A percentile compares a stretch with the other conserved stretches of the same genome.
phyloP scores from a whole-genome alignment of 2,329 filamentous ascomycete genomes.

The Madurella mycetomatis region DNA sequence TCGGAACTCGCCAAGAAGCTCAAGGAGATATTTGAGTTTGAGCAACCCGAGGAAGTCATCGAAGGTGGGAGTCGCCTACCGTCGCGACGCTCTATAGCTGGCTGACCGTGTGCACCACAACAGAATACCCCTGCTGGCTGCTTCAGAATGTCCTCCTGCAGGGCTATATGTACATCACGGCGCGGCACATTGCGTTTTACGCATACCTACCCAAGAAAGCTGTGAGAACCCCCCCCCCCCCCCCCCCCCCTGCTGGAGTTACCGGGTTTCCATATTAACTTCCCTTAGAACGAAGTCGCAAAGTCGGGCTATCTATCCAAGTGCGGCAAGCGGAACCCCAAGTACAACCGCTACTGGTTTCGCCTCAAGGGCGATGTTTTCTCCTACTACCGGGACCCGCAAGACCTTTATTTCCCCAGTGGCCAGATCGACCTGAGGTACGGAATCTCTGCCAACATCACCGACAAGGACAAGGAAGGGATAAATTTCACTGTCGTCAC shows the following conservation, averaged over 20 bases:
- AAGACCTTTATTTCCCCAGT: slow-evolving; percentile 84
- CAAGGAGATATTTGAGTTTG: slow-evolving; percentile 82
- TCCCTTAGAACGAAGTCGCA: slow-evolving; percentile 58
- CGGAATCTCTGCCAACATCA: slow-evolving; percentile 77
- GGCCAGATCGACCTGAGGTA: slow-evolving; percentile 91
- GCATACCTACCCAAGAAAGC: slow-evolving; percentile 94
- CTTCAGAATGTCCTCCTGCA: slow-evolving; percentile 87
- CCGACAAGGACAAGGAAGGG: slow-evolving; percentile 72
- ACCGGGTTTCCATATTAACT: slow-evolving; percentile 1
- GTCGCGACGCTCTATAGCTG: background rate
- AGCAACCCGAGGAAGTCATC: slow-evolving; percentile 76
- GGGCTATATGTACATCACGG: slow-evolving; percentile 93
- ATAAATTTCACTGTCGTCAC: slow-evolving; percentile 77
- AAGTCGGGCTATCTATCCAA: slow-evolving; percentile 90
- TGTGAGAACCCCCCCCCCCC: slow-evolving; percentile 44
- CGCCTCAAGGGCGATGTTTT: slow-evolving; percentile 86
- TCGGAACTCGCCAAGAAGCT: slow-evolving; percentile 65
- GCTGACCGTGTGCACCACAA: slow-evolving; percentile 14
- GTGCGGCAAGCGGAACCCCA: slow-evolving; percentile 80
- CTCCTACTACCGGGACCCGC: slow-evolving; percentile 79
- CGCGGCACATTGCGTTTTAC: slow-evolving; percentile 93
- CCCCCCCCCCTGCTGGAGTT: background rate
- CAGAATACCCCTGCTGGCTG: slow-evolving; percentile 90
- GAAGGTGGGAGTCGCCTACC: slow-evolving; percentile 47
- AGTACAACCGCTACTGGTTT: slow-evolving; percentile 91